phyloP scores from a whole-genome alignment of 257 asterid species.

The Nyctanthes arbortristis region DNA sequence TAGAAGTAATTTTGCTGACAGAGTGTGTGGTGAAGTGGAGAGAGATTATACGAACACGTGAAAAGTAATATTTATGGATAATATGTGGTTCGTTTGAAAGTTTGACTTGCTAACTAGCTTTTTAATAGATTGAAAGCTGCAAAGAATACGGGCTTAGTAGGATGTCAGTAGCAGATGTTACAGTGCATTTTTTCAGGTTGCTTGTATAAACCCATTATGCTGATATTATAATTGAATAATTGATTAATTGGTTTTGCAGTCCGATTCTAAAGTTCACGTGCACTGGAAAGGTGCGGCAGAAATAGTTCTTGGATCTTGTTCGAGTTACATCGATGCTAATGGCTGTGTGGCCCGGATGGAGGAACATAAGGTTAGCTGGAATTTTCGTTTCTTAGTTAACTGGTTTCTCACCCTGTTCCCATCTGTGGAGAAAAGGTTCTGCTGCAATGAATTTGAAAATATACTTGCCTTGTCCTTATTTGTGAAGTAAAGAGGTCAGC shows the following conservation, averaged over 20 bases:
- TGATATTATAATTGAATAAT: too few species aligned
- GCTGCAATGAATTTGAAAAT: background rate
- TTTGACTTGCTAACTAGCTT: too few species aligned
- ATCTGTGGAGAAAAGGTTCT: background rate
- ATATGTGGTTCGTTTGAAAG: too few species aligned
- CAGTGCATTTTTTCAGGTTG: background rate
- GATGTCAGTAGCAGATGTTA: background rate
- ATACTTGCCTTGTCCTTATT: background rate
- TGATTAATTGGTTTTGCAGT: slow-evolving; percentile 53
- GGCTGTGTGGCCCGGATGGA: slow-evolving; percentile 58
- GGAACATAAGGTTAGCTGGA: slow-evolving; percentile 60
- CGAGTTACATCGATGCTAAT: slow-evolving; percentile 67
- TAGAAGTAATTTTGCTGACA: too few species aligned
- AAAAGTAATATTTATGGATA: too few species aligned
- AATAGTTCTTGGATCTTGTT: slow-evolving; percentile 73
- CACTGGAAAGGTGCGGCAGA: slow-evolving; percentile 99
- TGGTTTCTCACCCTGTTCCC: background rate
- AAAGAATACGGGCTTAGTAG: too few species aligned
- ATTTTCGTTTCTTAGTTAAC: background rate
- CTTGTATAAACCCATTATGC: background rate
- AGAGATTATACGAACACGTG: too few species aligned
- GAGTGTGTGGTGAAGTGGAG: too few species aligned
- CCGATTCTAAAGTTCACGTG: slow-evolving; percentile 59
- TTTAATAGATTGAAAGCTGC: too few species aligned
- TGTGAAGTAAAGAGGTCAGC: background rate